Evolutionary conservation across 2,329 filamentous ascomycete genomes (phyloP), one percentile per base, ranked within the genome.

Genomic region (Trematosphaeria pertusa): DNA sequence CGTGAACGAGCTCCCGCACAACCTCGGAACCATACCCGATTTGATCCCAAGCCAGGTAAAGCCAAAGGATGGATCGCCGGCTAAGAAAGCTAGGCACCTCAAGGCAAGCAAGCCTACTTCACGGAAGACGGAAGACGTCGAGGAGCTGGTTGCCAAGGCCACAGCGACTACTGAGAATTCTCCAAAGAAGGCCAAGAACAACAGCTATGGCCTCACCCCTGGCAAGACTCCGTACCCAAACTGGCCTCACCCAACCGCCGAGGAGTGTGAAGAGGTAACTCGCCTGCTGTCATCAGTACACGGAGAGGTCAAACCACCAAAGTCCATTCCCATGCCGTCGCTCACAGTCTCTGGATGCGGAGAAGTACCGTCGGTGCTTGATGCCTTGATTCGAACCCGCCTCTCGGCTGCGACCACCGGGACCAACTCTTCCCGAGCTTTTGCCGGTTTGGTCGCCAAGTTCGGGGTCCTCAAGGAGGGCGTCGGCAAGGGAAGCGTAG

Each of bases 241-340:
- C 46, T 87, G 83, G 67, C 58, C 69, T 2, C 80, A 78, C 44
- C 90, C 90, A 0, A 91, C 86, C 0, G 61, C 78, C 0, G 81
- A 85, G 39, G 84, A 89, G 58, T 92, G 89, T 63, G 78, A 86
- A 52, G 80, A 87, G 59, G 87, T 93, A 4, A 82, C 85, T 44
- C 73, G 76, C 1, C 74, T 93, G 2, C 80, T 95, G 0, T 80
- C 84, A 1, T 76, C 78, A 10, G 67, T 84, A 0, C 89, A 95
- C 60, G 88, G 87, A 1, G 77, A 83, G 43, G 79, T 87, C 11
- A 75, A 76, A 36, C 78, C 81, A 1, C 90, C 90, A 0, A 76
- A 82, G n/a, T 81, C 78, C 1, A 83, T 92, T 7, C 87, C 88
- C 1, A 76, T 81, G 4, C 87, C 89, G 0, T 89, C 88, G 4